Evolutionary conservation across 345 rosid genomes (phyloP).

Genomic region (Orychophragmus violaceus): DNA sequence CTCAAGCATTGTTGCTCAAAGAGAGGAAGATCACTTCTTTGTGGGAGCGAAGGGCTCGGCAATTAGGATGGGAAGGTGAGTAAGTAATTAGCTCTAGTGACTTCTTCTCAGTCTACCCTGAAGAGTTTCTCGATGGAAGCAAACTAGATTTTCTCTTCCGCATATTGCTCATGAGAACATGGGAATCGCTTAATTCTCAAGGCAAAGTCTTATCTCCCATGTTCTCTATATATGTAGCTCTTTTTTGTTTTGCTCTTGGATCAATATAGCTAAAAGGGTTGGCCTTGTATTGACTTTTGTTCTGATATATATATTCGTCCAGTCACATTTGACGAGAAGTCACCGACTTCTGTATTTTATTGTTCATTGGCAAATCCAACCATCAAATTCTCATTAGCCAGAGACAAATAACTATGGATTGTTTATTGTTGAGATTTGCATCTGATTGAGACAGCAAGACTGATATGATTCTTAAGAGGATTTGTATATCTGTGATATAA

Average conservation of each 20-base stretch:
- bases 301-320: constrained; percentile 1
- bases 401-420: not conserved
- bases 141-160: constrained; percentile 22
- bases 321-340: constrained; percentile 14
- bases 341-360: constrained; percentile 26
- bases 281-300: constrained; percentile 26
- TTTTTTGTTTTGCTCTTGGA: not conserved
- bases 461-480: not conserved
- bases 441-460: not conserved
- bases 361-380: not conserved
- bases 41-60: constrained; percentile 78
- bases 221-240: constrained; percentile 2
- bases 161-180: constrained; percentile 23
- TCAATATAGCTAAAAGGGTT: constrained; percentile 8
- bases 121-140: constrained; percentile 16
- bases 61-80: constrained; percentile 80
- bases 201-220: constrained; percentile 24
- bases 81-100: constrained; percentile 26
- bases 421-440: not conserved
- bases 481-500: constrained; percentile 1
- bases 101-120: constrained; percentile 12
- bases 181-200: constrained; percentile 24
- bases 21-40: constrained; percentile 64
- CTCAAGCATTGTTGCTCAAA: constrained; percentile 58
- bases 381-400: constrained; percentile 1